A percentile compares a stretch with the other conserved stretches of the same genome.
phyloP scores from a whole-genome alignment of 78 protist species.

The Isochrysis galbana region DNA sequence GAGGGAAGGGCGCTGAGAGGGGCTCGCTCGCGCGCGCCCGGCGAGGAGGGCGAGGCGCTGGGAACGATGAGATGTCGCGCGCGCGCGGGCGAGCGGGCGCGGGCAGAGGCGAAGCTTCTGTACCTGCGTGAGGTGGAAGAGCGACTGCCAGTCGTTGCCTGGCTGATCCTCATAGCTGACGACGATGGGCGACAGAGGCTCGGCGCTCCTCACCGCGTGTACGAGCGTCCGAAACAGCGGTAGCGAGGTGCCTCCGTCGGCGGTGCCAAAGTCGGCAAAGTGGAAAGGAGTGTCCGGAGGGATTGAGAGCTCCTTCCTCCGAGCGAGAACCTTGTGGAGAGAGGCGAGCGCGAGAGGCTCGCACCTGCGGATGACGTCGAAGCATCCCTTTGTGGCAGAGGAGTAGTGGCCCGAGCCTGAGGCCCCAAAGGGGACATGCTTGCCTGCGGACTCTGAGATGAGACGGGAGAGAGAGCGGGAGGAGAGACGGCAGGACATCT shows the following conservation, averaged over 20 bases:
- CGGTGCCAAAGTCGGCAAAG: background rate
- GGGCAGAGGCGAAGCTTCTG: no score
- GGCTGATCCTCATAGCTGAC: background rate
- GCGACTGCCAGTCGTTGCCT: background rate
- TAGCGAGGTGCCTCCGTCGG: background rate
- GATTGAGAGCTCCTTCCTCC: background rate
- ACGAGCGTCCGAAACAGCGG: background rate
- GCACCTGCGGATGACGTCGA: background rate
- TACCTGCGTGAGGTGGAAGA: background rate
- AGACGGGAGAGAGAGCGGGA: background rate
- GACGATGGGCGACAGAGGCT: background rate
- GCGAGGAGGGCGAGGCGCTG: no score
- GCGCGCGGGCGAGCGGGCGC: no score
- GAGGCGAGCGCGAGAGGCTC: background rate
- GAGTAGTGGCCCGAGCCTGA: background rate
- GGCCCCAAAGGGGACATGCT: background rate
- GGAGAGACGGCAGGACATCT: background rate
- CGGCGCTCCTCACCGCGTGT: background rate
- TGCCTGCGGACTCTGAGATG: background rate
- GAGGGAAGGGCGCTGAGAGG: no score
- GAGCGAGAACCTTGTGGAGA: background rate
- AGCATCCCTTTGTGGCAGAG: background rate
- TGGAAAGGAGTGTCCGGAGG: background rate
- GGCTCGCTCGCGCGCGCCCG: no score
- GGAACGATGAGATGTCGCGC: no score